A percentile compares a stretch with the other conserved stretches of the same genome.
phyloP scores from a whole-genome alignment of 305 asterid species.

The Ruellia speciosa region DNA sequence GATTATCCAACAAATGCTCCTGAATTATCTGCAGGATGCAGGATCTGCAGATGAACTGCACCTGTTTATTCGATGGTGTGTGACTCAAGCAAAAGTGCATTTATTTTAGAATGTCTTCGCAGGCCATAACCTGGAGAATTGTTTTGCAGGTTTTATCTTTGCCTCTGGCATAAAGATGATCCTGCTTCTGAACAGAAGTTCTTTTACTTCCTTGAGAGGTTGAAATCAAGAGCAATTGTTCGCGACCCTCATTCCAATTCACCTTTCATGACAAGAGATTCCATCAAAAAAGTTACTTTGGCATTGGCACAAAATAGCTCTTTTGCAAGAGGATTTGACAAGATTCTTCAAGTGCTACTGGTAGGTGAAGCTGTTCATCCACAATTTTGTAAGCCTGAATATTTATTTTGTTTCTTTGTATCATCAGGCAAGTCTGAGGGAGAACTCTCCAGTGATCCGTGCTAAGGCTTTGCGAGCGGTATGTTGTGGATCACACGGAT shows the following conservation, averaged over 20 bases:
- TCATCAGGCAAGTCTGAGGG: constrained; percentile 87
- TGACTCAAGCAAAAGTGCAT: constrained; percentile 22
- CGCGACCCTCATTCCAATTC: constrained; percentile 55
- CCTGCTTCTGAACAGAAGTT: constrained; percentile 62
- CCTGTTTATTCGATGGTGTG: constrained; percentile 81
- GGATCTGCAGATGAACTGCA: constrained; percentile 63
- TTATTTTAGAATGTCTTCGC: constrained; percentile 19
- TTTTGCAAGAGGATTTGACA: constrained; percentile 91
- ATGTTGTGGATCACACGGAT: constrained; percentile 32
- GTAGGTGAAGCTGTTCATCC: constrained; percentile 46
- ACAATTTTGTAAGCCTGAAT: constrained; percentile 18
- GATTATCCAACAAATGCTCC: constrained; percentile 88
- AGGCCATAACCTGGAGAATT: constrained; percentile 20
- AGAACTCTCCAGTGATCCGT: constrained; percentile 91
- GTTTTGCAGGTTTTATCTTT: constrained; percentile 89
- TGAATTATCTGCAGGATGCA: constrained; percentile 81
- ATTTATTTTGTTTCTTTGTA: constrained; percentile 18
- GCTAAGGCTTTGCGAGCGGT: constrained; percentile 98
- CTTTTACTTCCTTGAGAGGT: constrained; percentile 57
- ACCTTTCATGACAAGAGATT: constrained; percentile 61
- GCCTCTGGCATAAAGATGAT: constrained; percentile 96
- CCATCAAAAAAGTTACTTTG: constrained; percentile 65
- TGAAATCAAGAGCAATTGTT: constrained; percentile 65
- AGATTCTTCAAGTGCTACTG: constrained; percentile 93
- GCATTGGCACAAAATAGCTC: constrained; percentile 89